Percentiles rank a stretch among this genome's conserved stretches.
Evolutionary conservation across 2,329 filamentous ascomycete genomes (phyloP).

Genomic region (Tolypocladium ophioglossoides): DNA sequence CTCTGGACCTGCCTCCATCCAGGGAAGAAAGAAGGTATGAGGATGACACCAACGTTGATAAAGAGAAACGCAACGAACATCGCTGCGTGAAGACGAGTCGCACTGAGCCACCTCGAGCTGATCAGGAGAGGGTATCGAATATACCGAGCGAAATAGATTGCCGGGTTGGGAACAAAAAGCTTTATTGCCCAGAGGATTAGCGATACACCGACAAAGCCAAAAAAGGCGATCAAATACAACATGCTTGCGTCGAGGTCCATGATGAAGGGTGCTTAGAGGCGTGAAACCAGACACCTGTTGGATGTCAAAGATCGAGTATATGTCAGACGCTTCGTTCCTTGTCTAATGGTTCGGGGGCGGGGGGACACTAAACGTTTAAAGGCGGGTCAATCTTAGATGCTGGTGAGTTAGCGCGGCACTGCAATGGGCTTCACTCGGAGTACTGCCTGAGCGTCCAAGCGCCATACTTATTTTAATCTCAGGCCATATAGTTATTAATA

Average conservation of each 20-base stretch:
- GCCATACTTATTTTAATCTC: background rate
- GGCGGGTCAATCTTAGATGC: background rate
- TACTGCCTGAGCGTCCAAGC: too few species aligned
- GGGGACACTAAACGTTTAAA: background rate
- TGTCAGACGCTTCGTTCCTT: too few species aligned
- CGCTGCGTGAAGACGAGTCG: background rate
- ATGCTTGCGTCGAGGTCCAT: conserved; percentile 1
- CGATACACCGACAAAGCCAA: conserved; percentile 1
- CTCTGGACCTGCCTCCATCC: conserved; percentile 1
- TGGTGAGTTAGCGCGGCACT: too few species aligned
- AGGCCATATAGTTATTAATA: background rate
- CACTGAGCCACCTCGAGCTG: background rate
- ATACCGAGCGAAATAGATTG: conserved; percentile 2
- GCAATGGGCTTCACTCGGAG: too few species aligned
- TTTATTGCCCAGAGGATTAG: conserved; percentile 1
- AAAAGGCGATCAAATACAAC: conserved; percentile 4
- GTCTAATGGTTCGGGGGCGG: too few species aligned
- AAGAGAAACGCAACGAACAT: background rate
- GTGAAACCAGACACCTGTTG: too few species aligned
- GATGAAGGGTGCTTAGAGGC: background rate
- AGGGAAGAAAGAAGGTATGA: conserved; percentile 1
- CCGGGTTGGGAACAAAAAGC: conserved; percentile 1
- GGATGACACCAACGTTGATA: conserved; percentile 1
- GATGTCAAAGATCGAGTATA: too few species aligned
- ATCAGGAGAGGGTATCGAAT: conserved; percentile 2